A percentile compares a stretch with the other conserved stretches of the same genome.
phyloP scores from a whole-genome alignment of 371 early-diverging fungal species.

The Mucor saturninus region DNA sequence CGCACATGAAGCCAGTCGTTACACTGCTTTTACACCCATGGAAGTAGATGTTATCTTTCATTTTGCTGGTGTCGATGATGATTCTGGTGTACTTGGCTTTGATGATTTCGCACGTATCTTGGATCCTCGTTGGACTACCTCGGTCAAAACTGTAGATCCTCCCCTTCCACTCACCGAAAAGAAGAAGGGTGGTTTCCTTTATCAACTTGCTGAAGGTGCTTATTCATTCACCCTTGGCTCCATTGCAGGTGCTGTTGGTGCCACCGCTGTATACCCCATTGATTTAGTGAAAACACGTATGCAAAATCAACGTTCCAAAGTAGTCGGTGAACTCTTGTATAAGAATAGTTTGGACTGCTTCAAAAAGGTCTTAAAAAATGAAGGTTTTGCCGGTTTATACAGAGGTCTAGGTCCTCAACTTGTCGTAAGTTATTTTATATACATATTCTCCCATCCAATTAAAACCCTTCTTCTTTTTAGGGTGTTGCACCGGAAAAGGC shows the following conservation, averaged over 20 bases:
- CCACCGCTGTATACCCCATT: conserved; percentile 95
- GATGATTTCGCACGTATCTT: conserved; percentile 69
- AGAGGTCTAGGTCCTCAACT: conserved; percentile 97
- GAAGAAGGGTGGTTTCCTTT: conserved; percentile 37
- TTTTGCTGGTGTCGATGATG: conserved; percentile 71
- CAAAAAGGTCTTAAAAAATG: conserved; percentile 90
- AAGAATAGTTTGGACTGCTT: conserved; percentile 95
- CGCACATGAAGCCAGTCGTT: conserved; percentile 64
- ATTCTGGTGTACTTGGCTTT: conserved; percentile 57
- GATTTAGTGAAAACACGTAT: conserved; percentile 98
- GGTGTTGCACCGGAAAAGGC: conserved; percentile 98
- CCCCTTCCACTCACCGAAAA: neutral
- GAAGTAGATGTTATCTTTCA: conserved; percentile 85
- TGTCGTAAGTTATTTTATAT: conserved; percentile 66
- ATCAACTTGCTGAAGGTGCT: conserved; percentile 49
- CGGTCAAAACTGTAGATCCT: conserved; percentile 18
- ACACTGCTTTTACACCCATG: conserved; percentile 79
- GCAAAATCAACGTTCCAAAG: conserved; percentile 95
- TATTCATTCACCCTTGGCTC: conserved; percentile 88
- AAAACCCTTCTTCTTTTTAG: conserved; percentile 32
- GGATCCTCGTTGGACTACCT: conserved; percentile 66
- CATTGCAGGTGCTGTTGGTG: conserved; percentile 95
- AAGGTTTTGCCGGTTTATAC: conserved; percentile 91
- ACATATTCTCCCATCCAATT: conserved; percentile 10
- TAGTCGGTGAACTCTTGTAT: conserved; percentile 92